phyloP scores from a whole-genome alignment of 305 asterid species.

The Rubia peregrina region DNA sequence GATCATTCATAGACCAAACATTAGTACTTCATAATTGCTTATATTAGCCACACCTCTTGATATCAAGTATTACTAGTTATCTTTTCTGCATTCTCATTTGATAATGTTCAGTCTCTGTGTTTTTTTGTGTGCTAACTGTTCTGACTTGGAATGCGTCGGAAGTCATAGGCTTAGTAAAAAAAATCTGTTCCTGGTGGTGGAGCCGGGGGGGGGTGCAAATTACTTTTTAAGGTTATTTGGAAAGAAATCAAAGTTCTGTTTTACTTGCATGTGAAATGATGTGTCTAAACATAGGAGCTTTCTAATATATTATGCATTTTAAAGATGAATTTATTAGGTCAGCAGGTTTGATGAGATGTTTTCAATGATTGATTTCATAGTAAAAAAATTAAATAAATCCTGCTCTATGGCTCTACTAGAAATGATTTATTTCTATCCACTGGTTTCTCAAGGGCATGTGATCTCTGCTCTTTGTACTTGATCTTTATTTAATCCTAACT shows the following conservation, averaged over 20 bases:
- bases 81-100: background rate
- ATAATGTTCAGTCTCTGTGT: background rate
- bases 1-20: background rate
- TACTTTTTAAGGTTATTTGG: background rate
- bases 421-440: background rate
- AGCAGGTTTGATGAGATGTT: background rate
- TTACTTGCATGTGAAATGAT: background rate
- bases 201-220: background rate
- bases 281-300: background rate
- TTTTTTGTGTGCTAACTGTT: background rate
- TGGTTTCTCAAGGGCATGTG: background rate
- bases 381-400: background rate
- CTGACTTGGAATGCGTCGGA: background rate
- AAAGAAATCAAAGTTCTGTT: background rate
- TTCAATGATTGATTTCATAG: background rate
- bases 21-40: background rate
- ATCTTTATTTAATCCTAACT: background rate
- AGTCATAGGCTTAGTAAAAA: background rate
- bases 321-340: background rate
- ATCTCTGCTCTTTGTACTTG: background rate
- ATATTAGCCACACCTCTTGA: background rate
- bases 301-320: background rate
- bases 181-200: background rate
- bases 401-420: background rate
- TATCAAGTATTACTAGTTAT: background rate